Conservation (phyloP, 306 rosid genomes). For the Spatholobus suberectus region DNA sequence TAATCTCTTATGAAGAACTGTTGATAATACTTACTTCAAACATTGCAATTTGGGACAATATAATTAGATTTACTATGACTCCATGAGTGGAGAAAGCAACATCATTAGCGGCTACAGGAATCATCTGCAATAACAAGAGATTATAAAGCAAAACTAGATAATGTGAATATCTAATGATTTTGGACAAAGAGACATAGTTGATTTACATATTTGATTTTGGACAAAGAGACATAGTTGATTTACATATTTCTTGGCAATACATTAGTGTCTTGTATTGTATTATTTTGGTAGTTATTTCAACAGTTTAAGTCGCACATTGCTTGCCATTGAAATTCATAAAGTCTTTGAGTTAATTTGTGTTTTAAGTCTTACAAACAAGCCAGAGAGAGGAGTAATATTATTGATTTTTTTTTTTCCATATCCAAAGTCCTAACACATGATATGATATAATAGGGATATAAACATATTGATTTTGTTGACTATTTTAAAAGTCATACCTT, state of each 20-base stretch:
- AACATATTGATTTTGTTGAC: not conserved
- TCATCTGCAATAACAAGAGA: conserved; percentile 63
- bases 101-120: conserved; percentile 92
- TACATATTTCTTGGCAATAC: not conserved
- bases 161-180: not conserved
- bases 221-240: not conserved
- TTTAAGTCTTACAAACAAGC: not conserved
- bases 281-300: not conserved
- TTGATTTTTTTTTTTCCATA: too few relatives aligned
- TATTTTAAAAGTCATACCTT: too few relatives aligned
- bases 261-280: not conserved
- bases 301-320: not conserved
- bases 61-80: conserved; percentile 29
- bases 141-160: not conserved
- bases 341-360: not conserved
- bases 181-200: not conserved
- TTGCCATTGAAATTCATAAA: not conserved
- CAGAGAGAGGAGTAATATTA: not conserved
- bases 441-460: not conserved
- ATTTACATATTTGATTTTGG: not conserved
- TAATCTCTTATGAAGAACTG: not conserved
- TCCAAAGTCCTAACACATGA: not conserved
- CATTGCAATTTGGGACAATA: conserved; percentile 40
- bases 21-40: conserved; percentile 44
- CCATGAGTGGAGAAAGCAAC: conserved; percentile 59